Evolutionary conservation across 2,329 filamentous ascomycete genomes (phyloP).

Genomic region (Scedosporium boydii): DNA sequence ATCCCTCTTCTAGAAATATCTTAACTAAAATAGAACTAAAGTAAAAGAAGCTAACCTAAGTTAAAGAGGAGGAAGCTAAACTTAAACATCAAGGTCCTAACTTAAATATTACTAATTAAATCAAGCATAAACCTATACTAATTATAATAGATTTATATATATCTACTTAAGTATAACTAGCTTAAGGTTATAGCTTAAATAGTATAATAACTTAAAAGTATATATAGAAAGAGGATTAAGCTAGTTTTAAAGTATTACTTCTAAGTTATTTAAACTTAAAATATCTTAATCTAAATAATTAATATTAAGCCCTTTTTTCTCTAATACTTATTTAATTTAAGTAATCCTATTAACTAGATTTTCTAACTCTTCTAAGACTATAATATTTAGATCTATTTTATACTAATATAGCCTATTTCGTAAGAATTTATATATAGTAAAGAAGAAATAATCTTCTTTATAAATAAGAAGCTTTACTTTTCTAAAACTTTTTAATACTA

Average conservation of each 20-base stretch:
- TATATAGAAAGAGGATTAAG: too few species aligned
- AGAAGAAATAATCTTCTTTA: background rate
- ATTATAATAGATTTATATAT: background rate
- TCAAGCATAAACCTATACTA: background rate
- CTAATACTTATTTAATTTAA: too few species aligned
- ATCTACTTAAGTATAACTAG: background rate
- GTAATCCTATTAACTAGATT: background rate
- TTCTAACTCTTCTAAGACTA: background rate
- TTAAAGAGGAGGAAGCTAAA: background rate
- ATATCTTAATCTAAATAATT: too few species aligned
- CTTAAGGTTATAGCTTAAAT: background rate
- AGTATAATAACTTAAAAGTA: too few species aligned
- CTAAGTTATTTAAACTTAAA: too few species aligned
- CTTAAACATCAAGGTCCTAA: background rate
- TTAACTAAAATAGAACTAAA: background rate
- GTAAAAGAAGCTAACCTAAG: too few species aligned
- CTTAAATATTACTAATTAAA: background rate
- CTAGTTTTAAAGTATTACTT: too few species aligned
- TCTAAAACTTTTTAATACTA: background rate
- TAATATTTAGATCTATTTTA: background rate
- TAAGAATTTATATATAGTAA: background rate
- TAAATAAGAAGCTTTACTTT: background rate
- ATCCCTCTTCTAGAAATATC: background rate
- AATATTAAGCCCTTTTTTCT: too few species aligned
- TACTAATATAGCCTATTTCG: background rate